These are phyloP conservation scores for Talaromyces sp. DNA, from an alignment of 2,329 filamentous ascomycete genomes.

Conservation along the genomic window DNA sequence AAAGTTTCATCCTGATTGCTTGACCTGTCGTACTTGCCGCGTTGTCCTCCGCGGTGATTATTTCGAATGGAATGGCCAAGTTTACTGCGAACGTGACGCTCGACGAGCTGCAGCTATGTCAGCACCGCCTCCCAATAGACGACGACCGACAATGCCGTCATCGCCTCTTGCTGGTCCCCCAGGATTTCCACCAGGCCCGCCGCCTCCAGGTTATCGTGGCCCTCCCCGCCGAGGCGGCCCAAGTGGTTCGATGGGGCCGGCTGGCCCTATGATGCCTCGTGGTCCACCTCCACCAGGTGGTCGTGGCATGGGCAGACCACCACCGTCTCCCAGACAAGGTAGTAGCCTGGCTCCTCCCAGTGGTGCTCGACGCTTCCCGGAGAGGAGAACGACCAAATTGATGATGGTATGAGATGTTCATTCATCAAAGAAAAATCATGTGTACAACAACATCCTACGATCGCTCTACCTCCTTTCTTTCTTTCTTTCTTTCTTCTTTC, in stretches of 20 bases:
- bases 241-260: constrained; percentile 21
- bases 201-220: constrained; percentile 21
- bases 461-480: neutral
- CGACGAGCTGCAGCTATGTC: constrained; percentile 51
- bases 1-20: constrained; percentile 85
- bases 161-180: constrained; percentile 33
- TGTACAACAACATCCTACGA: constrained; percentile 8
- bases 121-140: constrained; percentile 33
- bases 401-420: constrained; percentile 44
- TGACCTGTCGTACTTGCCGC: constrained; percentile 73
- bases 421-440: constrained; percentile 7
- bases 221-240: constrained; percentile 27
- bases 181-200: constrained; percentile 24
- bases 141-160: constrained; percentile 31
- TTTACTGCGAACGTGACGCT: constrained; percentile 86
- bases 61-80: constrained; percentile 75
- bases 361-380: constrained; percentile 43
- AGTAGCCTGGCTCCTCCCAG: constrained; percentile 23
- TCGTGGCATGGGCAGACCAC: constrained; percentile 23
- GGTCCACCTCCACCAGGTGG: constrained; percentile 24
- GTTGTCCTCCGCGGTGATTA: constrained; percentile 76
- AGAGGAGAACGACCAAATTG: constrained; percentile 47
- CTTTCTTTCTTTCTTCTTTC: neutral
- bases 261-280: constrained; percentile 16
- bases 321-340: constrained; percentile 9